Evolutionary conservation across 768 basidiomycete species (phyloP).

Genomic region (Mycena sanguinolenta): DNA sequence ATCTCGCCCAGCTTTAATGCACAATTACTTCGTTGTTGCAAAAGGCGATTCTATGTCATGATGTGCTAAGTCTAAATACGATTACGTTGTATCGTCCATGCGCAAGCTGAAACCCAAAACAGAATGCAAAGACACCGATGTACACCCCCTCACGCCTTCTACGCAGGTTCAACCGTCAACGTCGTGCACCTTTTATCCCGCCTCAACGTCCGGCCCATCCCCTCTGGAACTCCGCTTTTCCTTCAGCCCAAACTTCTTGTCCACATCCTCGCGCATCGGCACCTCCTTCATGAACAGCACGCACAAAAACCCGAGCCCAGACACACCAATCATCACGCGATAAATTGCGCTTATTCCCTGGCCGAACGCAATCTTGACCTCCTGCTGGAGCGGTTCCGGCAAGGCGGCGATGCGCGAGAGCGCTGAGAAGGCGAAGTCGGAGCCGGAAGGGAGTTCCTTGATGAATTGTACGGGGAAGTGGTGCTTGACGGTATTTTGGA

Average conservation of each 20-base stretch:
- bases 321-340: conserved; percentile 13
- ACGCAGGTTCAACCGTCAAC: no score
- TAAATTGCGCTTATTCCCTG: conserved; percentile 9
- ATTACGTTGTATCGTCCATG: no score
- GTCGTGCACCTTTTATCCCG: not conserved
- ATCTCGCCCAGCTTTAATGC: no score
- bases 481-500: conserved; percentile 8
- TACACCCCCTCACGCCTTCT: no score
- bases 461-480: not conserved
- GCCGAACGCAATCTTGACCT: conserved; percentile 2
- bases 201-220: conserved; percentile 2
- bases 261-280: conserved; percentile 10
- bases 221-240: no score
- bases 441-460: conserved; percentile 2
- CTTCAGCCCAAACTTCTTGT: conserved; percentile 8
- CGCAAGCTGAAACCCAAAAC: no score
- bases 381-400: conserved; percentile 5
- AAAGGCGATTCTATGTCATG: no score
- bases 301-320: conserved; percentile 11
- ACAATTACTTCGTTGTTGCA: no score
- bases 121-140: no score
- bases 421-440: conserved; percentile 10
- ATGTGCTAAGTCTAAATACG: no score
- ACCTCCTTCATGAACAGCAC: conserved; percentile 16
- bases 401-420: conserved; percentile 1